Percentiles rank a stretch among this genome's conserved stretches.
phyloP scores from a whole-genome alignment of 805 yeast species.

The Starmera pachycereana region DNA sequence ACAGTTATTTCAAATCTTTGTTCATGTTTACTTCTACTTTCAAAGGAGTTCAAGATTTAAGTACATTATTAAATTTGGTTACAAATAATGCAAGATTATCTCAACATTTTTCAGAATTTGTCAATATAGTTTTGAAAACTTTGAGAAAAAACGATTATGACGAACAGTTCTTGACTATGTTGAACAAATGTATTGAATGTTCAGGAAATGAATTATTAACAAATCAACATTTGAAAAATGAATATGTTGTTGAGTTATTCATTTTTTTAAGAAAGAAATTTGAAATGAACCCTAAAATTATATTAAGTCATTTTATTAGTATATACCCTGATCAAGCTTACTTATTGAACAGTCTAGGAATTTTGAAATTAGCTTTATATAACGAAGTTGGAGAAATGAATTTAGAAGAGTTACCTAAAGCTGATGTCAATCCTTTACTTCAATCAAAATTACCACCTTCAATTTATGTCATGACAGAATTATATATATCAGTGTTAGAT shows the following conservation, averaged over 20 bases:
- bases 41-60: too few relatives aligned
- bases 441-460: background rate
- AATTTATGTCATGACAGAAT: background rate
- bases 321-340: conserved; percentile 6
- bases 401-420: background rate
- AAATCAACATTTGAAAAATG: background rate
- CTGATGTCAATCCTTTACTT: conserved; percentile 1
- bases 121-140: background rate
- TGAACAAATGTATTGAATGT: background rate
- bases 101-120: background rate
- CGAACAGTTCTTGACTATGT: background rate
- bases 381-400: background rate
- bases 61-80: too few relatives aligned
- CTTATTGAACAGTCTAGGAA: conserved; percentile 9
- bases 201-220: background rate
- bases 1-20: too few relatives aligned
- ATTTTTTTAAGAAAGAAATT: background rate
- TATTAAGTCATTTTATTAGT: conserved; percentile 14
- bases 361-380: conserved; percentile 8
- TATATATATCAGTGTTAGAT: background rate
- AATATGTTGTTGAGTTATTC: background rate
- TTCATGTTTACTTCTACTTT: too few relatives aligned
- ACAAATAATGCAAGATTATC: too few relatives aligned
- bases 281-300: conserved; percentile 4
- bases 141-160: background rate